phyloP scores from a whole-genome alignment of 2,329 filamentous ascomycete genomes.

The Pseudogymnoascus pannorum region DNA sequence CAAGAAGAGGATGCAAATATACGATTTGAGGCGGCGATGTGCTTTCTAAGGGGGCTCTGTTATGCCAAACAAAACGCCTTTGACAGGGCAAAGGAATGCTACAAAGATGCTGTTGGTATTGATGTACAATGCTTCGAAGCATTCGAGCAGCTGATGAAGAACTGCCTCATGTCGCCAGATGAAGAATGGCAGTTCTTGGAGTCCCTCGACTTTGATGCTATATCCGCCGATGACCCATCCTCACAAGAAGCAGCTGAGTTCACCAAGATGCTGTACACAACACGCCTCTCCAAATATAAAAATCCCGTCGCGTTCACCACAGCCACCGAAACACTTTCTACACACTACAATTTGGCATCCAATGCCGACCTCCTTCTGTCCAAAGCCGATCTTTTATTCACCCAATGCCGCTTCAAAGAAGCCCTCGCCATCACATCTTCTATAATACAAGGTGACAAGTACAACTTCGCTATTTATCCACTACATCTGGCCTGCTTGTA shows the following conservation, averaged over 20 bases:
- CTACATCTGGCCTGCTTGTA: conserved; percentile 86
- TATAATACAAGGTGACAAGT: conserved; percentile 75
- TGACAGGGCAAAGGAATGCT: conserved; percentile 94
- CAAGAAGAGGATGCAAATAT: conserved; percentile 66
- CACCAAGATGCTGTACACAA: conserved; percentile 93
- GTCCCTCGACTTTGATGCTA: conserved; percentile 77
- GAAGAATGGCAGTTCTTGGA: conserved; percentile 68
- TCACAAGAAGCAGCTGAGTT: conserved; percentile 89
- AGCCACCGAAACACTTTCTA: conserved; percentile 84
- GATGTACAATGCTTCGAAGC: conserved; percentile 98
- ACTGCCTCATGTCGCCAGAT: conserved; percentile 74
- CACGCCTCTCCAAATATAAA: conserved; percentile 88
- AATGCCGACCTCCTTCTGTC: conserved; percentile 90
- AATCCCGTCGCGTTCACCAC: conserved; percentile 75
- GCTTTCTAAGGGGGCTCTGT: conserved; percentile 86
- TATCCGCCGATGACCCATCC: conserved; percentile 58
- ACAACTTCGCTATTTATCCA: conserved; percentile 84
- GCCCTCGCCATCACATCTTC: conserved; percentile 76
- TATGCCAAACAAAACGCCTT: conserved; percentile 97
- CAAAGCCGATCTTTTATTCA: conserved; percentile 85
- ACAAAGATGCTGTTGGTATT: conserved; percentile 93
- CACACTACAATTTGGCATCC: conserved; percentile 78
- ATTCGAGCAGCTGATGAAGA: conserved; percentile 96
- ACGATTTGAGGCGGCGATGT: conserved; percentile 94
- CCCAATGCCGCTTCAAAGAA: conserved; percentile 86